Evolutionary conservation across 176 grass and related monocot genomes (phyloP), one percentile per base, ranked within the genome.

Genomic region (Aegilops tauschii): DNA sequence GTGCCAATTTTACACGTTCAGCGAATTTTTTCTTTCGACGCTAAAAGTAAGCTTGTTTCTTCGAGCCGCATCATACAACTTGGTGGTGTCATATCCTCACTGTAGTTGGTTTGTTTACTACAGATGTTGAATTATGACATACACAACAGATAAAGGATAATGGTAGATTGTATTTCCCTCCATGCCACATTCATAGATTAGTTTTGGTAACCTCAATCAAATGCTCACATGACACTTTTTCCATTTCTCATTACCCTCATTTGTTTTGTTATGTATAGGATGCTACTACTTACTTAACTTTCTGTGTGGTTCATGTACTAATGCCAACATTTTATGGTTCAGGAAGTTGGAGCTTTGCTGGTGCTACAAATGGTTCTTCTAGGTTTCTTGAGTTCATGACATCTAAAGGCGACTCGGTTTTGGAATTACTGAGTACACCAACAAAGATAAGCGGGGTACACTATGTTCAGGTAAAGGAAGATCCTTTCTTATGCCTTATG

Each of bases 371-470:
- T 92, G 83, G 80, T 59, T 99, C 97, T 7, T 97, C 94, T 84
- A 96, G 91, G 30, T 93, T 99, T 82, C 88, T 99, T 85, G 92
- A 99, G 84, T 99, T 95, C 80, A 69, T 71, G 62, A 88, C 92
- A 93, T 81, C 88, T 85, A 88, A 93, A 76, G 94, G 97, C 69
- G 87, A 88, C 58, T 96, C 92, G 7, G 92, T 97, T 86, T 87
- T 99, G 78, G 97, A 99, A 85, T 90, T 99, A 84, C 74, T 99
- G 77, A 99, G 94, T 84, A 93, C 89, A 44, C 89, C 97, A 7
- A 94, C 97, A 91, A 99, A 97, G 87, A 96, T 99, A 91, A 95
- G 92, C 2, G 97, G 97, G 44, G 94, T 99, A 36, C 97, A 99
- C 78, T 97, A 99, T 90, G 89, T 99, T 92, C 92, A 92, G 94